These are phyloP conservation scores for Ceriops zippeliana DNA, from an alignment of 345 rosid genomes.

Conservation along the genomic window DNA sequence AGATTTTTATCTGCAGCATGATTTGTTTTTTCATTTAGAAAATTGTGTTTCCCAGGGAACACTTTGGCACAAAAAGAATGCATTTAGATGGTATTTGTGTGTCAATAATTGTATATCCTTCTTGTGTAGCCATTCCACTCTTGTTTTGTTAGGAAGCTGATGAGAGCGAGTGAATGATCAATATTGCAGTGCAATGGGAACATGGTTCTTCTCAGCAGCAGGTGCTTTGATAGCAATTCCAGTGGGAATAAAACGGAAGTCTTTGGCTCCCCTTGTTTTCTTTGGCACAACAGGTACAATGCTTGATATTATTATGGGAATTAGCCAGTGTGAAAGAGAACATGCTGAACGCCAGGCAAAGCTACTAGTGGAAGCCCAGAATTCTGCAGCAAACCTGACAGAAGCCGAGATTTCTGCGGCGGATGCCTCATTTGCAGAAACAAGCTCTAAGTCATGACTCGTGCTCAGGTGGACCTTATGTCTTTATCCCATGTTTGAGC, in stretches of 20 bases:
- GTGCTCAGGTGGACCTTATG: neutral
- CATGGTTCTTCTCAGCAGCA: conserved; percentile 85
- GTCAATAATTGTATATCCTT: neutral
- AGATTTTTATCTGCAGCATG: no score
- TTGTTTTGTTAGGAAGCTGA: neutral
- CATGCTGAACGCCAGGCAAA: conserved; percentile 93
- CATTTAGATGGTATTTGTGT: neutral
- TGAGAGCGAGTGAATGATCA: conserved; percentile 8
- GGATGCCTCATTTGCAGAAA: conserved; percentile 21
- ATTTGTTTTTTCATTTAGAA: neutral
- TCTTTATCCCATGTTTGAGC: neutral
- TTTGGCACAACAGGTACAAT: conserved; percentile 96
- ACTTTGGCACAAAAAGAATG: neutral
- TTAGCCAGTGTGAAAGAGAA: conserved; percentile 88
- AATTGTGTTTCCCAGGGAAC: no score
- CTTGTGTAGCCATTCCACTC: neutral
- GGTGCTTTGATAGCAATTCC: conserved; percentile 93
- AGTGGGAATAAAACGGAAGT: conserved; percentile 83
- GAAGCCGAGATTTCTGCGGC: conserved; percentile 55
- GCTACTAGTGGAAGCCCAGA: conserved; percentile 63
- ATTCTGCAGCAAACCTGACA: conserved; percentile 29
- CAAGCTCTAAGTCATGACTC: conserved; percentile 13
- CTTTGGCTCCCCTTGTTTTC: conserved; percentile 84
- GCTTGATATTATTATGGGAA: conserved; percentile 88
- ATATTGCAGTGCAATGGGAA: conserved; percentile 74